Evolutionary conservation across 108 stramenopile genomes (phyloP), one percentile per base, ranked within the genome.

Genomic region (Discostella pseudostelligera): DNA sequence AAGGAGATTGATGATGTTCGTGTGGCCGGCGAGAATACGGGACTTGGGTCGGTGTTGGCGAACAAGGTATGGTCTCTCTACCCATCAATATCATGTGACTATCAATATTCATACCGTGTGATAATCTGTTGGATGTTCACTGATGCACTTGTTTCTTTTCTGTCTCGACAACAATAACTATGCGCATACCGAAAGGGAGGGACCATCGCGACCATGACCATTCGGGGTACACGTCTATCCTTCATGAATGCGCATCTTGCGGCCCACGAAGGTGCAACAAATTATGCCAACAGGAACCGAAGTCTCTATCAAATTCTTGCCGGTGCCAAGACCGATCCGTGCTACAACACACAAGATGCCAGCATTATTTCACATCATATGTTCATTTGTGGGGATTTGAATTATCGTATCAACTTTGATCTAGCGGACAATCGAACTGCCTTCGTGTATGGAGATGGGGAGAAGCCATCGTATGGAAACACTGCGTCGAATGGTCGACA

Each of bases 371-470:
- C 73, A 7, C 81, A 82, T 48, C 81, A 82, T 56, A 82, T 74
- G 72, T 82, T 82, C 48, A 36, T 77, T 10, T 70, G 67, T 26
- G 81, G 81, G 1, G 81, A 82, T 74, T 60, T 82, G 55, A 82
- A 82, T 32, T 82, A 74, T 53, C 59, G 81, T 13, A 74, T 68
- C 11, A 56, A 59, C 7, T 76, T 76, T 24, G 42, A 49, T 62
- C 21, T 21, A 62, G 11, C 25, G 24, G 28, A 24, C 28, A 8
- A 24, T 16, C 3, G 28, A 14, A 39, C 25, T 14, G 46, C 35
- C 32, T 12, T 40, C 19, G 59, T n/a, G 12, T 28, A 49, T 36
- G 65, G 26, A 22, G 43, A 35, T 4, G 42, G 24, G 6, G 42
- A 69, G 20, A 36, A 47, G n/a, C n/a, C n/a, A n/a, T n/a, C n/a